A percentile compares a stretch with the other conserved stretches of the same genome.
phyloP scores from a whole-genome alignment of 1,284 basidiomycete genomes.

The Naganishia sp. region DNA sequence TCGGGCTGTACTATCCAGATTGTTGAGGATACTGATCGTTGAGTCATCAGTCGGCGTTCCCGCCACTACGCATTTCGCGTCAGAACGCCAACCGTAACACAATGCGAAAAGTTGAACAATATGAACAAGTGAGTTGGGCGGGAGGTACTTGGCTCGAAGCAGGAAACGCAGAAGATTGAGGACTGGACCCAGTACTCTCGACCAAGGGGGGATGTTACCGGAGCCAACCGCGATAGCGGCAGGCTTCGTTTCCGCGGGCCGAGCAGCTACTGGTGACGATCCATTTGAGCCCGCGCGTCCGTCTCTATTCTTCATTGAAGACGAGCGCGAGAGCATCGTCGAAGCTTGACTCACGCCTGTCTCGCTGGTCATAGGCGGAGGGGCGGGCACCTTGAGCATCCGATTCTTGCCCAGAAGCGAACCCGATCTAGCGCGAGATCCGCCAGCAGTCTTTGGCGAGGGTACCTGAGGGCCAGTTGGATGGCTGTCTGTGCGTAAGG shows the following conservation, averaged over 20 bases:
- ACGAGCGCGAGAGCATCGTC: slow-evolving; percentile 6
- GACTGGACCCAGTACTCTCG: slow-evolving; percentile 23
- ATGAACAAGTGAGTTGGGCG: slow-evolving; percentile 22
- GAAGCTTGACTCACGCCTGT: slow-evolving; percentile 12
- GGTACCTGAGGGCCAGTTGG: neutral
- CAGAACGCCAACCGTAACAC: slow-evolving; percentile 25
- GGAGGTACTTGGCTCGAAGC: slow-evolving; percentile 26
- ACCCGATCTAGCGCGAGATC: slow-evolving; percentile 29
- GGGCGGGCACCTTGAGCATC: slow-evolving; percentile 15
- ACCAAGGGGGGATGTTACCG: slow-evolving; percentile 24
- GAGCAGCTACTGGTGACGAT: neutral
- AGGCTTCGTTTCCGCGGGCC: neutral
- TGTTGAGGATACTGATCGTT: slow-evolving; percentile 9
- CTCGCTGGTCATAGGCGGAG: slow-evolving; percentile 17
- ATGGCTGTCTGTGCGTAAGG: slow-evolving; percentile 18
- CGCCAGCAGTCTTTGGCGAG: slow-evolving; percentile 28
- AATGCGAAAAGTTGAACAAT: slow-evolving; percentile 27
- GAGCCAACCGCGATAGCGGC: slow-evolving; percentile 3
- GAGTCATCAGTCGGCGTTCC: neutral
- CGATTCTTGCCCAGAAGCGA: slow-evolving; percentile 11
- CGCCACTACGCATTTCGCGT: neutral
- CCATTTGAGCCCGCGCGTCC: slow-evolving; percentile 4
- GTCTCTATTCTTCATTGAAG: slow-evolving; percentile 12
- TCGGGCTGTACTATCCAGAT: slow-evolving; percentile 19
- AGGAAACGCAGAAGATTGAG: slow-evolving; percentile 28